Evolutionary conservation across 352 stramenopile species (phyloP).

Genomic region (Globisporangium acanthophoron): DNA sequence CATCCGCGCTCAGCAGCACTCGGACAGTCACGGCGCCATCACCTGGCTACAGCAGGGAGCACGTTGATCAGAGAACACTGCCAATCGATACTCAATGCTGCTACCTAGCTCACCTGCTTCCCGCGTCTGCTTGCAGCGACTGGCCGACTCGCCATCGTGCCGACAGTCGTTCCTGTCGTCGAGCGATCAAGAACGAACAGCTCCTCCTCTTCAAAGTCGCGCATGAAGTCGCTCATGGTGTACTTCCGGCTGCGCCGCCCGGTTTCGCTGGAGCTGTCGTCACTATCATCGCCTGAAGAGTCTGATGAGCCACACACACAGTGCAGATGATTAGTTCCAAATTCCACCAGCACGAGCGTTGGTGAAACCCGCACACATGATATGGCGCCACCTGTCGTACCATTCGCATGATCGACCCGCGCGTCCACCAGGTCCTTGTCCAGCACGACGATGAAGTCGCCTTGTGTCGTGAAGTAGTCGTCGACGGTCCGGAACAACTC

Average conservation of each 20-base stretch:
- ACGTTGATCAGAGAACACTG: background rate
- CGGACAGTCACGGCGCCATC: conserved; percentile 27
- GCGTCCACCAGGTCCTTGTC: conserved; percentile 14
- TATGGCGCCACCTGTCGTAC: conserved; percentile 7
- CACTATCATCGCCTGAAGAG: conserved; percentile 39
- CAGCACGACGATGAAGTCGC: conserved; percentile 23
- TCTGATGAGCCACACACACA: background rate
- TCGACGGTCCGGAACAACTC: conserved; percentile 33
- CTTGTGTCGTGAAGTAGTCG: conserved; percentile 55
- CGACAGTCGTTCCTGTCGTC: conserved; percentile 13
- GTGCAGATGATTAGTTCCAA: no score
- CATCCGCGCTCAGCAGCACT: conserved; percentile 56
- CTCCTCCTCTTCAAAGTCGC: conserved; percentile 74
- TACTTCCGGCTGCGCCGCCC: conserved; percentile 53
- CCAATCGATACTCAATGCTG: no score
- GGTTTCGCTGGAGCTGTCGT: conserved; percentile 32
- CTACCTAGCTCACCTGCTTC: conserved; percentile 8
- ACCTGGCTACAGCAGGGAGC: background rate
- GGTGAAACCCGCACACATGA: background rate
- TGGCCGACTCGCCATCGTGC: conserved; percentile 8
- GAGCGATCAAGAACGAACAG: conserved; percentile 24
- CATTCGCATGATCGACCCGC: conserved; percentile 9
- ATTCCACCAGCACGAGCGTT: background rate
- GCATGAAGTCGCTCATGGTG: conserved; percentile 72
- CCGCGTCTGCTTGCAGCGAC: background rate